Conservation (phyloP, 2,329 filamentous ascomycete species). For the Juglanconis oblonga region DNA sequence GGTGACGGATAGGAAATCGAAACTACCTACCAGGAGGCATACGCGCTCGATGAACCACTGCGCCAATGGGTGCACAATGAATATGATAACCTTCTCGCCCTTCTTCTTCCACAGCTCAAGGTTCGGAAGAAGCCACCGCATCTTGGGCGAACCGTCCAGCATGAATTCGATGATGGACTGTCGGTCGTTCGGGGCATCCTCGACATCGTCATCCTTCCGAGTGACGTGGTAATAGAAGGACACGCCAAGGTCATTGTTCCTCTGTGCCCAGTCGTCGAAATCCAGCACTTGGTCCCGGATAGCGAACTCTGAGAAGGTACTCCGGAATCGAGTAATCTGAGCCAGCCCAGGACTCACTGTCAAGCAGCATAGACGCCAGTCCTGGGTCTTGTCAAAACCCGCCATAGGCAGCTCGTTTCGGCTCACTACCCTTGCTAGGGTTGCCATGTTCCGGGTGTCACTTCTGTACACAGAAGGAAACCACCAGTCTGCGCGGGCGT, state of each 20-base stretch:
- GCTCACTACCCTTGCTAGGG: background rate
- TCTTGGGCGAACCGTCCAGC: background rate
- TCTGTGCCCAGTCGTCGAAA: background rate
- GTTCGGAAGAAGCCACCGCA: background rate
- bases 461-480: background rate
- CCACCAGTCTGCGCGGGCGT: background rate
- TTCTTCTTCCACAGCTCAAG: background rate
- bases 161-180: background rate
- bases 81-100: background rate
- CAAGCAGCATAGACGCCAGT: background rate
- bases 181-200: background rate
- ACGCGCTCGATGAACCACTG: slow-evolving; percentile 2
- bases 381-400: background rate
- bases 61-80: background rate
- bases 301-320: background rate
- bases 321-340: background rate
- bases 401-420: background rate
- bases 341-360: background rate
- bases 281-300: background rate
- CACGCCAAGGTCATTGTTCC: background rate
- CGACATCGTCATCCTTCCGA: background rate
- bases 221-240: slow-evolving; percentile 2
- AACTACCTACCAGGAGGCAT: slow-evolving; percentile 1
- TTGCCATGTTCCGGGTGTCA: fast-evolving
- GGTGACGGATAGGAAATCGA: background rate